Base-by-base conservation (phyloP, 1,139 yeast genomes). In the Suhomyces coccinellae region DNA sequence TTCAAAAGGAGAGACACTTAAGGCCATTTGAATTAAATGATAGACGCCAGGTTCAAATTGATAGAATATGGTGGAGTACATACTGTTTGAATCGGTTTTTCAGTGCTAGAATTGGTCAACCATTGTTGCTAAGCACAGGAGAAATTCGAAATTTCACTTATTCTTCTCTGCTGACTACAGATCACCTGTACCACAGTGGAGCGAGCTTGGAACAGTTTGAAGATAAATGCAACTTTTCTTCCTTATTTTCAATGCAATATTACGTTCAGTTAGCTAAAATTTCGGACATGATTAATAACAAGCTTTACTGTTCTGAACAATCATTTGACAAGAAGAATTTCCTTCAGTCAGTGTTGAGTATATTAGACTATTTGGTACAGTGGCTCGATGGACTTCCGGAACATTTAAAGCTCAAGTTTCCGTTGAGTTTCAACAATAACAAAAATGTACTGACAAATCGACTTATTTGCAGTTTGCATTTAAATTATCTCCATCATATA, bases 401-500 rank as follows among this genome's bases (percentile, higher is more conserved):
- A 2, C 45, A 52, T 32, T 49, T 65, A 11, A 50, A 49, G 33
- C 48, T 65, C 4, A 43, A 47, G 32, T 32, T 53, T 3, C 52
- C 59, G 13, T 40, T 20, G 24, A 20, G 7, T 20, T 20, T 50
- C 36, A 16, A 33, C 8, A 34, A 36, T n/a, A 34, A 30, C 17
- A 47, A 52, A 5, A 36, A 42, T 14, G 36, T 28, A 4, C 51
- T 51, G 24, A 49, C 48, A 20, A 55, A 57, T 39, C 46, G 69
- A 29, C 49, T 61, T 26, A 50, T 62, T 6, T 61, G 62, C 36
- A 58, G 67, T 24, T 46, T 65, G 26, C 68, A 65, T 46, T 56
- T 64, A 42, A 65, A 65, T 41, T 63, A 65, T 41, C 50, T 64
- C 7, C 69, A 65, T 49, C 67, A 63, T 41, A 59, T 64, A 4